Base-by-base conservation (phyloP, 108 stramenopile species). In the Pseudonitzschia multiseries region DNA sequence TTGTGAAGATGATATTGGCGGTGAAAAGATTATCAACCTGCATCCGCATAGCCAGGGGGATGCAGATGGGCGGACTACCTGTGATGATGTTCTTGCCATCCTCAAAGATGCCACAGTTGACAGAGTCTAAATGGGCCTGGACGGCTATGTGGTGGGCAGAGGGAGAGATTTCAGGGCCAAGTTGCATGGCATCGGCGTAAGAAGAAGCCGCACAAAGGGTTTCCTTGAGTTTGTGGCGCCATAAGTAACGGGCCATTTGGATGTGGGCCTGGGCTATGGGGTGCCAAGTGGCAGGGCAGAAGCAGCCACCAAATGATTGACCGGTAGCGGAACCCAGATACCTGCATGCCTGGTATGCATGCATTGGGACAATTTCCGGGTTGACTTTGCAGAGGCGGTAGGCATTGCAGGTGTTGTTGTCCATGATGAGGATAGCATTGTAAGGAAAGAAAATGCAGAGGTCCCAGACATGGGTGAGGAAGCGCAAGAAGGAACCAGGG, bases 11-110 rank as follows among this genome's bases (percentile, higher is more conserved):
- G 5, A 71, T 41, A 18, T 71, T 57, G 9, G 71, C 71, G 43
- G 32, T 60, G 9, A 71, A 18, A 40, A n/a, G 22, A 22, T 71
- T 57, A 43, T 71, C 71, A 20, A 71, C 71, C 8, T 71, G 71
- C 24, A 41, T 29, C 5, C n/a, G n/a, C n/a, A n/a, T n/a, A n/a
- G n/a, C n/a, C n/a, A n/a, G n/a, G n/a, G n/a, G n/a, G n/a, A n/a
- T 42, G 42, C 42, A 10, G 6, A 10, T 42, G 10, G 8, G 42
- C 8, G 42, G 42, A 9, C 6, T 10, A 42, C 42, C 42, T 20
- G 71, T 18, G 26, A 42, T 40, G 22, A 40, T 57, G 4, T 13
- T 24, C 12, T 57, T 57, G 24, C 59, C 41, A 28, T 29, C n/a
- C 13, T 8, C 9, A 12, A 60, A 60, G 8, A 43, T 57, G 13